Evolutionary conservation across 768 basidiomycete species (phyloP), one percentile per base, ranked within the genome.

Genomic region (Kwoniella sp.): DNA sequence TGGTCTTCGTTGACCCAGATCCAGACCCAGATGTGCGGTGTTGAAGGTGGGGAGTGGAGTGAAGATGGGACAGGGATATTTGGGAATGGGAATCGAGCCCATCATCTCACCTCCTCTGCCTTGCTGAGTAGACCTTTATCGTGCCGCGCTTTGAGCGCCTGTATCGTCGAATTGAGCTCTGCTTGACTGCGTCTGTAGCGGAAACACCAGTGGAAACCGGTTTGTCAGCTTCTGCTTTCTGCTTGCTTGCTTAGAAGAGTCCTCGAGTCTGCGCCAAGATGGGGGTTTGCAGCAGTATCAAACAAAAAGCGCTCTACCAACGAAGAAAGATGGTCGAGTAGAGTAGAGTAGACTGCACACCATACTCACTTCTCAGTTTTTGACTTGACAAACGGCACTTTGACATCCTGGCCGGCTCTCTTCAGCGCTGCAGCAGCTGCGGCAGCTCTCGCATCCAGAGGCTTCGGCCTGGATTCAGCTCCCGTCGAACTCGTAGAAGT

Each of bases 21-120:
- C n/a, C n/a, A n/a, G n/a, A n/a, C n/a, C n/a, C n/a, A n/a, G n/a
- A 34, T 20, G 47, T n/a, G n/a, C n/a, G n/a, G n/a, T n/a, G n/a
- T n/a, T n/a, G 2, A 64, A 52, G 15, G 5, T 29, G 15, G 25
- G 30, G 41, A 17, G 20, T 11, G n/a, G n/a, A n/a, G n/a, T n/a
- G n/a, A n/a, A 17, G 41, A 45, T 45, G 41, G 41, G 41, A 45
- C 20, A 17, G 20, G 9, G 41, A 45, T 20, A 9, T 8, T 20
- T 45, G 41, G 41, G 41, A 45, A 45, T 45, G 34, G 34, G 7
- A 13, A 5, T 13, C 5, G 17, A 45, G 41, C 41, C 41, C 41
- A 30, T 55, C 56, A 72, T 69, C 76, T 77, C 69, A 80, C 77
- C 74, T 79, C 75, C 63, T 81, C 79, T 22, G 71, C 63, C 53